Conservation (phyloP, 1,284 basidiomycete genomes). For the Ceratobasidium sp. region DNA sequence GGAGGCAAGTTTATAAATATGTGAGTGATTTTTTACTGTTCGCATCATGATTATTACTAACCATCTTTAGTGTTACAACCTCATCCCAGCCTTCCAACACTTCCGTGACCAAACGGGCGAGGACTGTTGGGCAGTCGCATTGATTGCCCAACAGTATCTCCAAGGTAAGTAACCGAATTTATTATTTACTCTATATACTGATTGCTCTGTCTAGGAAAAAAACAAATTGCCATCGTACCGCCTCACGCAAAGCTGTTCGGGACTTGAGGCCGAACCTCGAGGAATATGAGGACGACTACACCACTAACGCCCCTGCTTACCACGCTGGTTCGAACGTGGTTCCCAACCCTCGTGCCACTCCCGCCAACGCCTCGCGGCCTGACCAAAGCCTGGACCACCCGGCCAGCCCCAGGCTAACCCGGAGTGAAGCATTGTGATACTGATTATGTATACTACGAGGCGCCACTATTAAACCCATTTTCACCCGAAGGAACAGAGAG, state of each 20-base stretch:
- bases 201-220: neutral
- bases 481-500: neutral
- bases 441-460: too few species aligned
- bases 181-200: neutral
- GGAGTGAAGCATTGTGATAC: too few species aligned
- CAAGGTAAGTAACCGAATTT: neutral
- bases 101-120: neutral
- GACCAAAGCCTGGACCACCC: too few species aligned
- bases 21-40: neutral
- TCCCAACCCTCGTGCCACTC: neutral
- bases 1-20: neutral
- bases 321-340: neutral
- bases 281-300: neutral
- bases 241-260: neutral
- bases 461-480: neutral
- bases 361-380: neutral
- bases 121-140: constrained; percentile 3
- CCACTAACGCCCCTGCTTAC: neutral
- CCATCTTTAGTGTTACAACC: neutral
- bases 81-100: neutral
- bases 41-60: neutral
- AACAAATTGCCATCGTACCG: neutral
- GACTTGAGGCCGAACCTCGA: too few species aligned
- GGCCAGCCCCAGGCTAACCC: too few species aligned
- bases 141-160: constrained; percentile 5